A percentile compares a stretch with the other conserved stretches of the same genome.
These are phyloP conservation scores for Volvox reticuliferus DNA, from an alignment of 139 green algal species.

Conservation along the genomic window DNA sequence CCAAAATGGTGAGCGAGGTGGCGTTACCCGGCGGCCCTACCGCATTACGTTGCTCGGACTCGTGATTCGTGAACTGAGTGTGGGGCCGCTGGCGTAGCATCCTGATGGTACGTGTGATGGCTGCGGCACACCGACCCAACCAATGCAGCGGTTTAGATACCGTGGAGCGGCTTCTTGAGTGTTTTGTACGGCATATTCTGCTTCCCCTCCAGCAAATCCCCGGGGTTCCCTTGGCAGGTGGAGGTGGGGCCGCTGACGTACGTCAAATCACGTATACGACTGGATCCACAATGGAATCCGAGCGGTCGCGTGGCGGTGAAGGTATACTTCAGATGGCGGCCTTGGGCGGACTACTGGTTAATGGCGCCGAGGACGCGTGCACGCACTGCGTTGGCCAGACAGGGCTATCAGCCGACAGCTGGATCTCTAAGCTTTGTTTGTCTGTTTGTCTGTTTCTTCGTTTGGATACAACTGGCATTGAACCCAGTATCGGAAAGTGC, in stretches of 20 bases:
- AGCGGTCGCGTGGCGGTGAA: constrained; percentile 33
- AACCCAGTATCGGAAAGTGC: neutral
- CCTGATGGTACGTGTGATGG: no score
- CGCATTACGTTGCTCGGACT: neutral
- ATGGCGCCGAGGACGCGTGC: neutral
- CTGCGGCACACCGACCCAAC: neutral
- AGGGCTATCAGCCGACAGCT: neutral
- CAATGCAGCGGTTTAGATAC: neutral
- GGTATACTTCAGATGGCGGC: neutral
- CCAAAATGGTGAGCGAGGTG: constrained; percentile 3
- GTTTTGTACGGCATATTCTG: neutral
- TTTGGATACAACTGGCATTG: neutral
- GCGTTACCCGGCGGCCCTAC: neutral
- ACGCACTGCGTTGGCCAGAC: neutral
- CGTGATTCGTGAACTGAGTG: neutral
- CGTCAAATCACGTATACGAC: constrained; percentile 31
- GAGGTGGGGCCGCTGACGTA: constrained; percentile 51
- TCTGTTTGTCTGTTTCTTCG: neutral
- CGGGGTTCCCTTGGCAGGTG: neutral
- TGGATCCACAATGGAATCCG: constrained; percentile 47
- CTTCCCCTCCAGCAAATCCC: neutral
- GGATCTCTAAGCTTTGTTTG: neutral
- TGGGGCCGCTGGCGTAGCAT: no score
- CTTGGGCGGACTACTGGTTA: neutral
- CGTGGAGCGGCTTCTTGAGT: neutral